A percentile compares a stretch with the other conserved stretches of the same genome.
Conservation (phyloP, 2,329 filamentous ascomycete genomes). For the Xylariaceae sp. region DNA sequence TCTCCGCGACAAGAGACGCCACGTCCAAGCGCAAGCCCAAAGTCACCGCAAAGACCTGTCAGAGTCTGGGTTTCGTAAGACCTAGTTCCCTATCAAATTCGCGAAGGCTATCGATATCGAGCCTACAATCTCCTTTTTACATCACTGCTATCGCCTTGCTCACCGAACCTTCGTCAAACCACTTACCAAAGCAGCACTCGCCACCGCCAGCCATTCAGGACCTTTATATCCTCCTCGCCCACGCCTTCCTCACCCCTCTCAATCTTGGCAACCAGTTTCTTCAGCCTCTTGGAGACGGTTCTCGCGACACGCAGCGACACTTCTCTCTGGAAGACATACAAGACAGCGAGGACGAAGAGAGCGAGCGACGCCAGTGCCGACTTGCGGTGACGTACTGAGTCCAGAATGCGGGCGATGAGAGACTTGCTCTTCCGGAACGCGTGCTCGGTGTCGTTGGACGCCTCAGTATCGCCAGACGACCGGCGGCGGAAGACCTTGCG, state of each 20-base stretch:
- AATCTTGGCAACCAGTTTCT: slow-evolving; percentile 53
- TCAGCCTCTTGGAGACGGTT: slow-evolving; percentile 57
- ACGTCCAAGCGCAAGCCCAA: too few relatives aligned
- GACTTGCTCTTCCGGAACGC: slow-evolving; percentile 59
- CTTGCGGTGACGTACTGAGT: slow-evolving; percentile 50
- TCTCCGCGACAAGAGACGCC: too few relatives aligned
- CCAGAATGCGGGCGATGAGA: slow-evolving; percentile 56
- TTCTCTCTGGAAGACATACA: slow-evolving; percentile 66
- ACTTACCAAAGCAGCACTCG: slow-evolving; percentile 54
- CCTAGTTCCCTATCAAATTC: too few relatives aligned
- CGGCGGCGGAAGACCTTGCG: slow-evolving; percentile 58
- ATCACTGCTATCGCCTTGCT: too few relatives aligned
- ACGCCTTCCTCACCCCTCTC: slow-evolving; percentile 54
- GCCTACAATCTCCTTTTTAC: too few relatives aligned
- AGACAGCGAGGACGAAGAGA: slow-evolving; percentile 61
- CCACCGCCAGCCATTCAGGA: slow-evolving; percentile 63
- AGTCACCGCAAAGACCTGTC: too few relatives aligned
- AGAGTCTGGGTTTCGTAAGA: too few relatives aligned
- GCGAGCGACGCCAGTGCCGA: slow-evolving; percentile 56
- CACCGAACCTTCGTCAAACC: too few relatives aligned
- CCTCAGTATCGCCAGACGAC: slow-evolving; percentile 32
- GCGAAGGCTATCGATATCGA: too few relatives aligned
- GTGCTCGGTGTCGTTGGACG: slow-evolving; percentile 62
- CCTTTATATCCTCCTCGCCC: slow-evolving; percentile 54
- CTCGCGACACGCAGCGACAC: slow-evolving; percentile 60